A percentile compares a stretch with the other conserved stretches of the same genome.
phyloP scores from a whole-genome alignment of 2,329 filamentous ascomycete species.

The Cercospora sp. region DNA sequence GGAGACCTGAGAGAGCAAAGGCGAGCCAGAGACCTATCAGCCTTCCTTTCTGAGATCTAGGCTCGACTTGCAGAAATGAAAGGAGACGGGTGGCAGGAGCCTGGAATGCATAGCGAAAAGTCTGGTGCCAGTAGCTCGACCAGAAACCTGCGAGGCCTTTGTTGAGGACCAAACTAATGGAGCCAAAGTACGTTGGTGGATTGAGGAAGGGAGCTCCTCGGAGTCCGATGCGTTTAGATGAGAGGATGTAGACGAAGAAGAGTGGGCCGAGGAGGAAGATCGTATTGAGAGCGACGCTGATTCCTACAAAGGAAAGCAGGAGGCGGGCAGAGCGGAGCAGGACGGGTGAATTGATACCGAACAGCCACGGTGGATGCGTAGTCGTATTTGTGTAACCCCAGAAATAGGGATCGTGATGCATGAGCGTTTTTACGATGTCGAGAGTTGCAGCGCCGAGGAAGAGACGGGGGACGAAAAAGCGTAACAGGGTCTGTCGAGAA shows the following conservation, averaged over 20 bases:
- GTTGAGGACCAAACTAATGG: slow-evolving; percentile 58
- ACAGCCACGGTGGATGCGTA: slow-evolving; percentile 48
- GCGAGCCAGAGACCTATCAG: slow-evolving; percentile 52
- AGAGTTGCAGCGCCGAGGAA: slow-evolving; percentile 64
- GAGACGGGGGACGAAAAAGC: slow-evolving; percentile 44
- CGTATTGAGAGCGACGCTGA: slow-evolving; percentile 62
- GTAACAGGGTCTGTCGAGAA: slow-evolving; percentile 40
- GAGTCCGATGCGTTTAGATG: slow-evolving; percentile 60
- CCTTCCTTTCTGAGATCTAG: slow-evolving; percentile 41
- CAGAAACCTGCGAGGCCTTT: slow-evolving; percentile 78
- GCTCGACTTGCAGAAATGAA: slow-evolving; percentile 34
- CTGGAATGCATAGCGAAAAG: slow-evolving; percentile 73
- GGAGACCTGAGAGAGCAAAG: slow-evolving; percentile 65
- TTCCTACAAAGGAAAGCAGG: slow-evolving; percentile 55
- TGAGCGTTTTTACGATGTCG: slow-evolving; percentile 67
- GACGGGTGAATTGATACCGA: slow-evolving; percentile 46
- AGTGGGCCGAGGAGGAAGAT: slow-evolving; percentile 64
- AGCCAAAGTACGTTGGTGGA: slow-evolving; percentile 56
- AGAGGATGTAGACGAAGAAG: slow-evolving; percentile 59
- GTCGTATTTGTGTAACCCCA: slow-evolving; percentile 43
- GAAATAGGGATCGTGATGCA: slow-evolving; percentile 80
- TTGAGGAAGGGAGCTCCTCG: slow-evolving; percentile 64
- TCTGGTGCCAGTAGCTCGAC: slow-evolving; percentile 89
- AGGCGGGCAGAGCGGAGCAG: slow-evolving; percentile 59
- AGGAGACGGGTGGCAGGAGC: slow-evolving; percentile 58